Base-by-base conservation (phyloP, 2,329 filamentous ascomycete genomes). In the Trichoderma afroharzianum region DNA sequence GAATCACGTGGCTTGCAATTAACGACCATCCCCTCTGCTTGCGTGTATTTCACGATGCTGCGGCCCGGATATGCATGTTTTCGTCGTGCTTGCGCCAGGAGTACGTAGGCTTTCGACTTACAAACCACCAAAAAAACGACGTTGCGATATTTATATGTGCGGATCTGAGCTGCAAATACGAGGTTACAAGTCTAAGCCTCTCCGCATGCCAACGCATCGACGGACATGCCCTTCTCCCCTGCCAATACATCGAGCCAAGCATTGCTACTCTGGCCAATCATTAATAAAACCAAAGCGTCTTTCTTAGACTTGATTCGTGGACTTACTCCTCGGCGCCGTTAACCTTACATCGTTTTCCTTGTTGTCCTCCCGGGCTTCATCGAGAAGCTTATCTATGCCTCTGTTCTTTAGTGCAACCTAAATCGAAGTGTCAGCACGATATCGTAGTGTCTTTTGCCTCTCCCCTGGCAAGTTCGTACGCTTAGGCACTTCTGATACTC, bases 381-480 rank as follows among this genome's bases (percentile, higher is more conserved):
- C 93, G 12, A 99, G 85, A 86, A 98, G 93, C 77, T 92, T 93
- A 81, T 98, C 94, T 79, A 99, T 97, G 71, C 96, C 96, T 77
- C 92, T 89, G 71, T 94, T 90, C 82, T 96, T 97, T 63, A 99
- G 85, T 3, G 92, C 94, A 83, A 90, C 91, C 95, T 98, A 63
- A 8, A 53, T 72, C 9, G 24, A 57, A 72, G 30, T 1, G 7
- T 69, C 57, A 69, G 57, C 67, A 62, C n/a, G 43, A 6, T 2
- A 43, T 47, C 6, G 39, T 33, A 21, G 6, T 21, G 18, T 12
- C n/a, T 15, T 26, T 47, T 28, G n/a, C 9, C 18, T 12, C 21
- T n/a, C 14, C 33, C 50, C 18, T 24, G 11, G 53, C 4, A 36
- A 26, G 5, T 72, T 32, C 66, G 28, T 81, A 98, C 96, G 74